Evolutionary conservation across 179 eudicot genomes (phyloP).

Genomic region (Monotropa hypopitys): DNA sequence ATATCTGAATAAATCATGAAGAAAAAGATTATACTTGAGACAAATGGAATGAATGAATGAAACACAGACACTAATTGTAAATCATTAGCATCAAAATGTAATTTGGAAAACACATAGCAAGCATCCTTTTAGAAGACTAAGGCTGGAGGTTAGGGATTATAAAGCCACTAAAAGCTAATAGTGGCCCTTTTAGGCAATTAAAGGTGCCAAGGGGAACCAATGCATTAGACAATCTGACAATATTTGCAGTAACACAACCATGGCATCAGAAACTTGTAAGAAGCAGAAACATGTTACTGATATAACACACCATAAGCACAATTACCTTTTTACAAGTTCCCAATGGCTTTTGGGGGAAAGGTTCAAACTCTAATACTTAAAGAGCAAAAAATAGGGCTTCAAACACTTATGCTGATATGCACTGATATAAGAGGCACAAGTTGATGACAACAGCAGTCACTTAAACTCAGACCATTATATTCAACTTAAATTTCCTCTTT

Average conservation of each 20-base stretch:
- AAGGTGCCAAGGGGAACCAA: conserved; percentile 3
- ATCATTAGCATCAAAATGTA: neutral
- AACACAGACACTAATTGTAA: neutral
- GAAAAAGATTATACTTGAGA: neutral
- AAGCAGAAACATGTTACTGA: neutral
- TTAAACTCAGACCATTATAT: neutral
- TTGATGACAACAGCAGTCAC: neutral
- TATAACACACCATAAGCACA: neutral
- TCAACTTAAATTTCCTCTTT: neutral
- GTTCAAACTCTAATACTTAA: neutral
- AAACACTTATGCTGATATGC: neutral
- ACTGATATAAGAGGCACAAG: neutral
- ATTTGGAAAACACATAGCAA: neutral
- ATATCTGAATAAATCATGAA: conserved; percentile 32
- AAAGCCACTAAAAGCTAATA: neutral
- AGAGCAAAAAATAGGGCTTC: neutral
- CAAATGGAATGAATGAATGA: neutral
- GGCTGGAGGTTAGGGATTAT: neutral
- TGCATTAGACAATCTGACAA: neutral
- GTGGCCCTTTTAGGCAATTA: neutral
- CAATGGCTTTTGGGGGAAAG: neutral
- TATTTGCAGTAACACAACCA: neutral
- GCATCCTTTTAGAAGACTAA: neutral
- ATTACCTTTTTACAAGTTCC: neutral
- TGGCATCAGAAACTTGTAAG: conserved; percentile 1